Percentiles rank a stretch among this genome's conserved stretches.
Conservation (phyloP, 768 basidiomycete species). For the Aureoboletus auriporus region DNA sequence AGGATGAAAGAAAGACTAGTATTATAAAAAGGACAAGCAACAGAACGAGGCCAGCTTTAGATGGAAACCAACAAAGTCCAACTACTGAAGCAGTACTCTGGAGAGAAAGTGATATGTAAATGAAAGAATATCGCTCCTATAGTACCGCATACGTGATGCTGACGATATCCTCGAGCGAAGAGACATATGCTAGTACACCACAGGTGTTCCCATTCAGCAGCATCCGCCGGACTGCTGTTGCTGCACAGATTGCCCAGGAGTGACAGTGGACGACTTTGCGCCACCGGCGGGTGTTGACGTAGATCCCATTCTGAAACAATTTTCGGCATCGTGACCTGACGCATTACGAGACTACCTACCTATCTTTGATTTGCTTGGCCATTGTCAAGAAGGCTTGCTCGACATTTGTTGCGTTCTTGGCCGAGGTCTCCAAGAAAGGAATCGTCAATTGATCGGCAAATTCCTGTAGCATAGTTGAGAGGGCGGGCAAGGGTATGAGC, state of each 20-base stretch:
- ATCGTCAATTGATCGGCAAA: conserved; percentile 93
- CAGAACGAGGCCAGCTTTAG: conserved; percentile 22
- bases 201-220: conserved; percentile 52
- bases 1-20: background rate
- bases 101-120: conserved; percentile 32
- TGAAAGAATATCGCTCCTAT: conserved; percentile 30
- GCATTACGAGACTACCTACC: conserved; percentile 41
- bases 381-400: conserved; percentile 99
- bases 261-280: conserved; percentile 79
- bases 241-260: conserved; percentile 79
- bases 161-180: conserved; percentile 21
- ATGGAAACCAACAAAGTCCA: conserved; percentile 25
- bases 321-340: background rate
- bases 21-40: conserved; percentile 24
- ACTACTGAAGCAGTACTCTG: conserved; percentile 20
- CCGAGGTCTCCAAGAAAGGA: conserved; percentile 98
- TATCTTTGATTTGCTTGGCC: conserved; percentile 94
- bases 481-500: background rate
- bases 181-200: conserved; percentile 17
- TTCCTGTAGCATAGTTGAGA: conserved; percentile 49
- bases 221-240: conserved; percentile 71
- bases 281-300: conserved; percentile 69
- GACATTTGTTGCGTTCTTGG: conserved; percentile 97
- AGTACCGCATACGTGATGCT: conserved; percentile 27
- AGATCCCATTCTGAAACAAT: conserved; percentile 68